phyloP scores from a whole-genome alignment of 2,329 filamentous ascomycete species.

The Stromatinia cepivora region DNA sequence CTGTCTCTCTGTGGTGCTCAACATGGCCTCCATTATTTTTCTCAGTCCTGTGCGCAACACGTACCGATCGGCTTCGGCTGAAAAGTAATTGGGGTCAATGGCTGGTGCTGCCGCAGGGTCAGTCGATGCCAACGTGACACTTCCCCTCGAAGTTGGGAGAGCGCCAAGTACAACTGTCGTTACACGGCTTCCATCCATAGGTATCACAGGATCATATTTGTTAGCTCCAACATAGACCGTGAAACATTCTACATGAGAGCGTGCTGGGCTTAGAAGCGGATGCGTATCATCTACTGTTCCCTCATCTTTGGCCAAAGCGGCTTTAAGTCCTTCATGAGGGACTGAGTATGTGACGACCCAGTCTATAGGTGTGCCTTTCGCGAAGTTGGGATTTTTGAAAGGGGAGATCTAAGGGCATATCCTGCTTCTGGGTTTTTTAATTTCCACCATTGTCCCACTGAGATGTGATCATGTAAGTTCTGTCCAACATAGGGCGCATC shows the following conservation, averaged over 20 bases:
- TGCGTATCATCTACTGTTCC: neutral
- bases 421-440: constrained; percentile 11
- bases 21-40: neutral
- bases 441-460: constrained; percentile 16
- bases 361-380: neutral
- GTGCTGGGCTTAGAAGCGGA: neutral
- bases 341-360: neutral
- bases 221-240: constrained; percentile 2
- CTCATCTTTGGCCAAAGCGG: neutral
- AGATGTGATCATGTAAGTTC: constrained; percentile 14
- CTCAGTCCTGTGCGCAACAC: constrained; percentile 4
- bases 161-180: constrained; percentile 17
- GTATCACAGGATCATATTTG: constrained; percentile 1
- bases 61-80: constrained; percentile 7
- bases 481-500: neutral
- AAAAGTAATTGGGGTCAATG: constrained; percentile 16
- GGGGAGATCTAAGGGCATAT: constrained; percentile 1
- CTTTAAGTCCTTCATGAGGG: neutral
- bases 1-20: neutral
- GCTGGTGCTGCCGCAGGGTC: constrained; percentile 12
- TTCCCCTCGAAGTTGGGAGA: constrained; percentile 28
- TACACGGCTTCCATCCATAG: constrained; percentile 24
- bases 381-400: constrained; percentile 3
- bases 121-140: constrained; percentile 2
- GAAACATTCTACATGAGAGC: constrained; percentile 16